These are phyloP conservation scores for Neurospora intermedia DNA, from an alignment of 495 filamentous ascomycete species.

Conservation along the genomic window DNA sequence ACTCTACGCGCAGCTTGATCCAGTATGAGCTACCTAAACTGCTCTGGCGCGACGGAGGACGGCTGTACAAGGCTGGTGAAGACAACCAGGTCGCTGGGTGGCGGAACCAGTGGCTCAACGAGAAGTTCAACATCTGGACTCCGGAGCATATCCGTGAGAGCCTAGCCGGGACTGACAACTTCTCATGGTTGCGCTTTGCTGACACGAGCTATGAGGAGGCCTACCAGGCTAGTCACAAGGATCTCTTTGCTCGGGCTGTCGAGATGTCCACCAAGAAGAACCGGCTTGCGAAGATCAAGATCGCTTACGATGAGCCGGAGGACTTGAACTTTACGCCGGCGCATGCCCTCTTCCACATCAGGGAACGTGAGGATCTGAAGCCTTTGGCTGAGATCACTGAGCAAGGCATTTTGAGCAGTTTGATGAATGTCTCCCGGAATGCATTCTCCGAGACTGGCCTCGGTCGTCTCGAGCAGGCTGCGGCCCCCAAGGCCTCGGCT, in stretches of 20 bases:
- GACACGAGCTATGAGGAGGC: slow-evolving; percentile 68
- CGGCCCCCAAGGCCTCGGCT: slow-evolving; percentile 63
- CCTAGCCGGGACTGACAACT: slow-evolving; percentile 47
- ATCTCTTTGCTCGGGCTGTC: slow-evolving; percentile 49
- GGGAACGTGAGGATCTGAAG: slow-evolving; percentile 53
- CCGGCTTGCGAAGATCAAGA: slow-evolving; percentile 35
- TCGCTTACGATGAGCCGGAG: slow-evolving; percentile 33
- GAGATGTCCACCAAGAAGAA: slow-evolving; percentile 41
- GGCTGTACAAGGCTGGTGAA: slow-evolving; percentile 63
- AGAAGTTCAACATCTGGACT: slow-evolving; percentile 83
- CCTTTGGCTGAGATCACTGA: slow-evolving; percentile 59
- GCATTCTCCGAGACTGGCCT: slow-evolving; percentile 61
- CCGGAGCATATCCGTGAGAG: slow-evolving; percentile 63
- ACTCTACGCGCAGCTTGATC: slow-evolving; percentile 80
- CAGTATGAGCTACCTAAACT: slow-evolving; percentile 73
- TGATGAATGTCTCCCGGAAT: slow-evolving; percentile 69
- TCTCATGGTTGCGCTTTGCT: slow-evolving; percentile 85
- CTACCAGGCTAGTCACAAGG: slow-evolving; percentile 46
- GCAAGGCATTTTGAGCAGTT: slow-evolving; percentile 59
- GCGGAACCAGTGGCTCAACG: slow-evolving; percentile 56
- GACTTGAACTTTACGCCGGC: slow-evolving; percentile 54
- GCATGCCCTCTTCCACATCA: slow-evolving; percentile 72
- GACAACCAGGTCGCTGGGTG: slow-evolving; percentile 69
- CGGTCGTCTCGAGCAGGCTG: slow-evolving; percentile 66
- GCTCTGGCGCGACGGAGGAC: slow-evolving; percentile 63